phyloP scores from a whole-genome alignment of 768 basidiomycete genomes.

The Krasilnikovozyma curviuscula region DNA sequence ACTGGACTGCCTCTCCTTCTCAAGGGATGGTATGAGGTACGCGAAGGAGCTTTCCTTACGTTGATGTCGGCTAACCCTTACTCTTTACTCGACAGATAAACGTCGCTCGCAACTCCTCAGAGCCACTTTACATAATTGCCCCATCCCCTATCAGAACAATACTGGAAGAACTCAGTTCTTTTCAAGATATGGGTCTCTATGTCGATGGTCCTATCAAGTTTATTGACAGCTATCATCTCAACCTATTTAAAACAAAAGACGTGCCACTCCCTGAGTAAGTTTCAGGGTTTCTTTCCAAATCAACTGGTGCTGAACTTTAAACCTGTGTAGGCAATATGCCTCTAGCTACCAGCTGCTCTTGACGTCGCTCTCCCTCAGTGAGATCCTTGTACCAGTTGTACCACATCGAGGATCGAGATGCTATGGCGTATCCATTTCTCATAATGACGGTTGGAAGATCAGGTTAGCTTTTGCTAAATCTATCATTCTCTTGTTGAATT shows the following conservation, averaged over 20 bases:
- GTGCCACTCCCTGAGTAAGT: too few relatives aligned
- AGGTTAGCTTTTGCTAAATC: constrained; percentile 34
- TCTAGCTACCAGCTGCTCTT: too few relatives aligned
- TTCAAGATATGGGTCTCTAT: constrained; percentile 51
- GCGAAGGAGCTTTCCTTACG: background rate
- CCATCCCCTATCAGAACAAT: constrained; percentile 34
- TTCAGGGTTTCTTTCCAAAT: too few relatives aligned
- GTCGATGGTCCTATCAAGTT: constrained; percentile 1
- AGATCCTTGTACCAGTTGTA: too few relatives aligned
- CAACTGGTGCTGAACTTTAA: too few relatives aligned
- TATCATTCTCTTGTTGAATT: constrained; percentile 30
- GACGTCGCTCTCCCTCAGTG: too few relatives aligned
- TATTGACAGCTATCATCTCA: background rate
- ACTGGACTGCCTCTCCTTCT: constrained; percentile 59
- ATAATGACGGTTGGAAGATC: constrained; percentile 55
- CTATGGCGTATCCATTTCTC: constrained; percentile 50
- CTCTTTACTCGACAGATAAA: background rate
- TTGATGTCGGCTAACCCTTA: background rate
- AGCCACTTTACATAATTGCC: constrained; percentile 51
- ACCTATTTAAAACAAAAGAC: too few relatives aligned
- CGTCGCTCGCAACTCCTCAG: background rate
- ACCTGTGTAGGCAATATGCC: too few relatives aligned
- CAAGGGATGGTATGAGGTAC: constrained; percentile 46
- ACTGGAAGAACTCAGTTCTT: constrained; percentile 48
- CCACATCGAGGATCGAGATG: constrained; percentile 49